Conservation (phyloP, 495 filamentous ascomycete species). For the Penicillium odoratum region DNA sequence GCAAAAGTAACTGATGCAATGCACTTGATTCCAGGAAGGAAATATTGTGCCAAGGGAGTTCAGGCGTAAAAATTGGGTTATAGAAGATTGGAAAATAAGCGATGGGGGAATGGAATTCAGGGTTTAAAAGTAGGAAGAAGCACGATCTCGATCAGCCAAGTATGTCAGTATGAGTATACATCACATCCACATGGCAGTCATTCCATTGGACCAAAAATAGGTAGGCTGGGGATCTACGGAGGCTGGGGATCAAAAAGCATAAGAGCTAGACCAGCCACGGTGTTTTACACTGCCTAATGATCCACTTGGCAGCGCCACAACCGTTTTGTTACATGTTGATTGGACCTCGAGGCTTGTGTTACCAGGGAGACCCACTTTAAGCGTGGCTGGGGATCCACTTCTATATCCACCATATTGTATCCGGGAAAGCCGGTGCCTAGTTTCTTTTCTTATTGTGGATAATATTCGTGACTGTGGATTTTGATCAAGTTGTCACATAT, state of each 20-base stretch:
- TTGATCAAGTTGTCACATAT: conserved; percentile 12
- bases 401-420: background rate
- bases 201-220: conserved; percentile 24
- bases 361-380: conserved; percentile 5
- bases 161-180: conserved; percentile 14
- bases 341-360: conserved; percentile 3
- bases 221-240: conserved; percentile 31
- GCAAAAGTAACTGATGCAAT: background rate
- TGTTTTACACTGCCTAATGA: conserved; percentile 2
- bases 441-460: conserved; percentile 27
- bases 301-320: conserved; percentile 16
- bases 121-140: conserved; percentile 22
- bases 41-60: background rate
- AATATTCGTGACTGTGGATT: background rate
- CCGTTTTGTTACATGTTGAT: conserved; percentile 4
- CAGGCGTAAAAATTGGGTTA: background rate
- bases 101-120: conserved; percentile 4
- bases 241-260: conserved; percentile 23
- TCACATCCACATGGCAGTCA: conserved; percentile 10
- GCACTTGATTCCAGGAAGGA: background rate
- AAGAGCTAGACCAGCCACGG: conserved; percentile 17
- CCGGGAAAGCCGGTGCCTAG: conserved; percentile 20
- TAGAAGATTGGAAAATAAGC: conserved; percentile 6
- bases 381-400: conserved; percentile 29
- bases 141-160: conserved; percentile 9